Percentiles rank a stretch among this genome's conserved stretches.
Conservation (phyloP, 1,284 basidiomycete genomes). For the Ceratobasidium sp. region DNA sequence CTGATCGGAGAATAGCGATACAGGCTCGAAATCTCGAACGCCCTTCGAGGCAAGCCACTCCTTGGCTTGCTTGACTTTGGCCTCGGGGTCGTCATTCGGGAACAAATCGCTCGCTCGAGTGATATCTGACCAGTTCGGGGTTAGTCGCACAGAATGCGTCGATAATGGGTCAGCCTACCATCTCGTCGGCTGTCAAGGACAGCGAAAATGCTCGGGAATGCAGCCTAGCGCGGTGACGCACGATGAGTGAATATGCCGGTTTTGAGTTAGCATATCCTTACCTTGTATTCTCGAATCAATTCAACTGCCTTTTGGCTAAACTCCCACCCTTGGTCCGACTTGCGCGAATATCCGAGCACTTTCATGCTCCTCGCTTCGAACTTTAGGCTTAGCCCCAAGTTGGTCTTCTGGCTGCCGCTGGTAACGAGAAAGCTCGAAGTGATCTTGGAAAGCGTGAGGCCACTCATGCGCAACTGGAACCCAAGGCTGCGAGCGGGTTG, state of each 20-base stretch:
- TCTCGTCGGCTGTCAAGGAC: conserved; percentile 74
- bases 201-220: conserved; percentile 84
- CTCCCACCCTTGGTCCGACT: conserved; percentile 90
- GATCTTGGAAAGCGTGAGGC: conserved; percentile 85
- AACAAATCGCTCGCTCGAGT: conserved; percentile 80
- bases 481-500: conserved; percentile 79
- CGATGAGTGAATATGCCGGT: neutral
- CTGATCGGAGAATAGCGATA: conserved; percentile 92
- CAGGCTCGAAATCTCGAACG: conserved; percentile 90
- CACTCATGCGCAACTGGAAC: conserved; percentile 74
- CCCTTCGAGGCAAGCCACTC: conserved; percentile 89
- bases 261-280: conserved; percentile 54
- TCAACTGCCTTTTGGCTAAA: conserved; percentile 89
- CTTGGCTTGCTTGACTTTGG: conserved; percentile 79
- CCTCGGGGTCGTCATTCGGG: conserved; percentile 68
- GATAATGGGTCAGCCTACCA: conserved; percentile 59
- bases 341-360: conserved; percentile 92
- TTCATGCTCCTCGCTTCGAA: conserved; percentile 97
- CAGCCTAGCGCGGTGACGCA: conserved; percentile 58
- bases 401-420: conserved; percentile 82
- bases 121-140: conserved; percentile 65
- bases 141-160: conserved; percentile 28
- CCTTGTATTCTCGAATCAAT: conserved; percentile 85
- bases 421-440: conserved; percentile 93
- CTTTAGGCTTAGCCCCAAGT: conserved; percentile 94